A percentile compares a stretch with the other conserved stretches of the same genome.
phyloP scores from a whole-genome alignment of 2,329 filamentous ascomycete species.

The Pseudogymnoascus sp. region DNA sequence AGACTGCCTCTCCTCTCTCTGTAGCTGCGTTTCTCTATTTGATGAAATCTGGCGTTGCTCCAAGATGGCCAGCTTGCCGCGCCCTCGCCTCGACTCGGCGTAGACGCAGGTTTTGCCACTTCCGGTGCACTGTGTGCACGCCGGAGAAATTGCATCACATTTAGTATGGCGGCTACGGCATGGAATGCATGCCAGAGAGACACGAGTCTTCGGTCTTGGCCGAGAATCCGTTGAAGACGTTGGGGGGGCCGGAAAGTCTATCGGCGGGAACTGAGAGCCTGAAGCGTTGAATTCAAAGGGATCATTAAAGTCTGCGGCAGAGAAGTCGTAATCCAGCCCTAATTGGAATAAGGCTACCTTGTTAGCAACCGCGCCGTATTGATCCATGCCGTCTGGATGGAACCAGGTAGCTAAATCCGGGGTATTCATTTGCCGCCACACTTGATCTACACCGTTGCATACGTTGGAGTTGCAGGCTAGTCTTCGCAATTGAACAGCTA shows the following conservation, averaged over 20 bases:
- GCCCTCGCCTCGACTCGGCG: slow-evolving; percentile 43
- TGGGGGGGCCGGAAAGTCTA: not conserved
- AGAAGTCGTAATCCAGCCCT: not conserved
- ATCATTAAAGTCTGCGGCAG: not conserved
- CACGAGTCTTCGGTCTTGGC: slow-evolving; percentile 4
- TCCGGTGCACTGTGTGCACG: slow-evolving; percentile 37
- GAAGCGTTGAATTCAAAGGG: not conserved
- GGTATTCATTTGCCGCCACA: not conserved
- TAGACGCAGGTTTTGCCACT: slow-evolving; percentile 42
- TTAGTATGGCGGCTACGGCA: slow-evolving; percentile 38
- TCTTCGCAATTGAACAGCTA: not conserved
- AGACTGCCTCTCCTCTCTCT: not conserved
- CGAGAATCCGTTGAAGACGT: not conserved
- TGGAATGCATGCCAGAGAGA: slow-evolving; percentile 11
- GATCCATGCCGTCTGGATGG: not conserved
- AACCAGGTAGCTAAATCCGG: not conserved
- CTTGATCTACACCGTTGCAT: not conserved
- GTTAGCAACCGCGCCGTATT: not conserved
- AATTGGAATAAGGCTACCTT: not conserved
- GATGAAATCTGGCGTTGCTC: slow-evolving; percentile 21
- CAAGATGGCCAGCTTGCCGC: slow-evolving; percentile 28
- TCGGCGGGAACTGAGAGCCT: not conserved
- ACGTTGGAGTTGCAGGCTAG: not conserved
- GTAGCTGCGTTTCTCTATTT: slow-evolving; percentile 30
- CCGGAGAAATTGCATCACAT: slow-evolving; percentile 41